Evolutionary conservation across 2,329 filamentous ascomycete genomes (phyloP), one percentile per base, ranked within the genome.

Genomic region (Arthrocladium fulminans): DNA sequence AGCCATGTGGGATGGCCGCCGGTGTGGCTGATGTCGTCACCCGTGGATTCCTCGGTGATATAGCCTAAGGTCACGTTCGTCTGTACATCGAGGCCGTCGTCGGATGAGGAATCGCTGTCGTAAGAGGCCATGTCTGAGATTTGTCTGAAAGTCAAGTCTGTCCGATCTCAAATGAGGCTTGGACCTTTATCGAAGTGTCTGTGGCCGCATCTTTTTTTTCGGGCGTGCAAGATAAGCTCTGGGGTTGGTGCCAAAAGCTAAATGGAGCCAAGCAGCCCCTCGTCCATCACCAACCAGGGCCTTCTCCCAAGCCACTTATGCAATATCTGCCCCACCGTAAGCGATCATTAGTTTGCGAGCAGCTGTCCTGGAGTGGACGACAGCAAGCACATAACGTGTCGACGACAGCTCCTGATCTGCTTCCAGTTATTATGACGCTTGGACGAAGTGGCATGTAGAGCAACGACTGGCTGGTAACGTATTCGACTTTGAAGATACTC

Each of bases 41-140:
- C 83, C 48, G 82, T 84, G 12, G 80, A 71, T 48, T 94, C 86
- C 62, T 82, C 81, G 1, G 86, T 85, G 2, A 88, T 86, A 65
- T 94, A 98, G 3, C 92, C 92, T 10, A 98, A 76, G 1, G 96
- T 78, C 2, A 96, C 88, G 56, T 85, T 87, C 5, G 92, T 97
- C 50, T 70, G 69, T 17, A 67, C 68, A 53, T 70, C 68, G 4
- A 79, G 77, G 12, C 80, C 75, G 49, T 80, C 82, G 30, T 73
- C 70, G 23, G 74, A 80, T 0, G 86, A 90, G 1, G 83, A 88
- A 60, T 96, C 89, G 63, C 86, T 94, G 59, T 95, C 88, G 69
- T 94, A 94, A 13, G 80, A 74, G 49, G 83, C 74, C 85, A 88
- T 89, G 19, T 19, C 8, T 15, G 39, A 37, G n/a, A 13, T 10